Conservation (phyloP, 257 asterid genomes). For the Avicennia marina region DNA sequence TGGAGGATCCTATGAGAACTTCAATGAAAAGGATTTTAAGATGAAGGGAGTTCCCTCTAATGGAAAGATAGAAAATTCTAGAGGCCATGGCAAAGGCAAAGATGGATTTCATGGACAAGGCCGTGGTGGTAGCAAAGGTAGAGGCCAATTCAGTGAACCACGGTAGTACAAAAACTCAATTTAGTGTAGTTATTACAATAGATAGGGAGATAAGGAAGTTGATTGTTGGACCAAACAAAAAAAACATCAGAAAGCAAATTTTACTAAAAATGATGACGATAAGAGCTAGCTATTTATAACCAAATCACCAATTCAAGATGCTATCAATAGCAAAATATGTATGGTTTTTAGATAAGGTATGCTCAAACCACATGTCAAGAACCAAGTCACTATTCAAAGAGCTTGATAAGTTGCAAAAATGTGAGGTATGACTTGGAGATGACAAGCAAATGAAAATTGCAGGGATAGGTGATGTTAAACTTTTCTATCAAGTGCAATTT, state of each 20-base stretch:
- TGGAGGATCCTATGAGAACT: too few relatives aligned
- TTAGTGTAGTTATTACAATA: slow-evolving; percentile 1
- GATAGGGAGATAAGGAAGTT: not conserved
- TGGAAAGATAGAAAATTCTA: too few relatives aligned
- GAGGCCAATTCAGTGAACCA: too few relatives aligned
- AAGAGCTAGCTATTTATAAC: slow-evolving; percentile 7
- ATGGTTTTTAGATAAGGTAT: slow-evolving; percentile 7
- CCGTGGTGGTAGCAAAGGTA: too few relatives aligned
- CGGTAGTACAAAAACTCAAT: not conserved
- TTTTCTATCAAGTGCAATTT: too few relatives aligned
- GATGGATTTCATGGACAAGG: too few relatives aligned
- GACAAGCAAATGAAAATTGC: not conserved
- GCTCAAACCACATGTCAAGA: not conserved
- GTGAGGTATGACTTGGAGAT: not conserved
- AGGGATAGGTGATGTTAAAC: slow-evolving; percentile 2
- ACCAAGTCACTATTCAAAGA: not conserved
- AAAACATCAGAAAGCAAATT: too few relatives aligned
- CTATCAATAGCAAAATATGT: not conserved
- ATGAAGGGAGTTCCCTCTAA: too few relatives aligned
- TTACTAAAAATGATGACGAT: not conserved
- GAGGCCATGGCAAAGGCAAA: too few relatives aligned
- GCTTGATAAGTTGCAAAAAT: slow-evolving; percentile 2
- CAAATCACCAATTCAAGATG: not conserved
- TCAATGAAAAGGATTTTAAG: too few relatives aligned
- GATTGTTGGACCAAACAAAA: not conserved